A percentile compares a stretch with the other conserved stretches of the same genome.
phyloP scores from a whole-genome alignment of 768 basidiomycete genomes.

The Boletus speciosus region DNA sequence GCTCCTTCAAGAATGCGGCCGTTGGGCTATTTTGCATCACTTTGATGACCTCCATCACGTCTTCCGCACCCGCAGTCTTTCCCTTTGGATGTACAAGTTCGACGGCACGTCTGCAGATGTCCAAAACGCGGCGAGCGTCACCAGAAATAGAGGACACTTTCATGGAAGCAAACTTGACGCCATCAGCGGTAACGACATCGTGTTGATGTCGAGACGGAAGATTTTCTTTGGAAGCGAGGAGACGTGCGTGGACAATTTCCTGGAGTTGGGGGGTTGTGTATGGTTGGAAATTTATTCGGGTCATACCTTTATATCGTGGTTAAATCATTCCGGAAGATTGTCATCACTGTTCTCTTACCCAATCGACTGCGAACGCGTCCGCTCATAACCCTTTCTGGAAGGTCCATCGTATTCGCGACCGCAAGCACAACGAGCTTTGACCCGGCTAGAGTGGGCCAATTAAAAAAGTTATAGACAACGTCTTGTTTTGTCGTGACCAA shows the following conservation, averaged over 20 bases:
- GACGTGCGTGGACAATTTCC: constrained; percentile 81
- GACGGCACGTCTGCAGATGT: constrained; percentile 90
- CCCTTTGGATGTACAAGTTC: constrained; percentile 62
- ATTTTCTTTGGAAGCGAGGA: constrained; percentile 57
- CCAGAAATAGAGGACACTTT: constrained; percentile 80
- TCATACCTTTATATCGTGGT: constrained; percentile 57
- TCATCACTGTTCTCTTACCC: constrained; percentile 45
- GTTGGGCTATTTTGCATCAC: constrained; percentile 91
- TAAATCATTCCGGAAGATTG: background rate
- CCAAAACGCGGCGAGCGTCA: constrained; percentile 89
- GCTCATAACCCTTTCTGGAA: constrained; percentile 90
- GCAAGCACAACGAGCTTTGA: constrained; percentile 94
- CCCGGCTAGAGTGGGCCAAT: constrained; percentile 90
- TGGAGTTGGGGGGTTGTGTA: constrained; percentile 77
- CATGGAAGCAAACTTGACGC: constrained; percentile 81
- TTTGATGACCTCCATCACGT: constrained; percentile 76
- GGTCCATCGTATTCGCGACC: constrained; percentile 97
- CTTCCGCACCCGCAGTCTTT: constrained; percentile 57
- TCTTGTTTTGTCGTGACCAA: constrained; percentile 95
- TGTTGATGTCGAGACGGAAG: constrained; percentile 43
- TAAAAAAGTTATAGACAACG: constrained; percentile 99
- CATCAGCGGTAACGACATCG: constrained; percentile 61
- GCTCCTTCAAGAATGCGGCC: constrained; percentile 74
- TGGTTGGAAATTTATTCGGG: constrained; percentile 88
- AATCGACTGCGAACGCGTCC: constrained; percentile 90